phyloP scores from a whole-genome alignment of 768 basidiomycete genomes.

The Suillus placidus region DNA sequence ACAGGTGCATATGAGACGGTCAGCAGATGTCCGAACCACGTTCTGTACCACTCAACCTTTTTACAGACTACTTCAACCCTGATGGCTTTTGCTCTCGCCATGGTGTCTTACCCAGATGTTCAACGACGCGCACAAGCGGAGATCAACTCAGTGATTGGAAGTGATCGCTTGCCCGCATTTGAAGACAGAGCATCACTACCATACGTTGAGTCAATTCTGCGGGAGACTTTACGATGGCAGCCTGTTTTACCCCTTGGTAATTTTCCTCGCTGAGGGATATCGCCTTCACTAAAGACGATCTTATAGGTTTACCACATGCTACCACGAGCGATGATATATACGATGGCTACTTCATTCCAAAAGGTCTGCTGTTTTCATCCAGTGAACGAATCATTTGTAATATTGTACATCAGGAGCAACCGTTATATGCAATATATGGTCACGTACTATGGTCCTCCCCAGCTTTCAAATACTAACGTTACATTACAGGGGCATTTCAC shows the following conservation, averaged over 20 bases:
- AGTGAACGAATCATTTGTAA: background rate
- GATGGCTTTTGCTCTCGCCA: slow-evolving; percentile 10
- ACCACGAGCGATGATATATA: slow-evolving; percentile 39
- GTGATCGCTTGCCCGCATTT: background rate
- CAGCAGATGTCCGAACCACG: background rate
- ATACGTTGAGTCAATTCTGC: slow-evolving; percentile 1
- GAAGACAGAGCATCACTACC: background rate
- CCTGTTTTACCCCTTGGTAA: background rate
- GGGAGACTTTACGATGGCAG: slow-evolving; percentile 5
- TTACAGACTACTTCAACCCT: slow-evolving; percentile 15
- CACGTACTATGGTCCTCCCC: background rate
- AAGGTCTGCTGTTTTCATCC: slow-evolving; percentile 16
- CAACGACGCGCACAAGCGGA: slow-evolving; percentile 21
- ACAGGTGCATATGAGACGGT: slow-evolving; percentile 26
- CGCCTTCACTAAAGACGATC: background rate
- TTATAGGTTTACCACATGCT: slow-evolving; percentile 3
- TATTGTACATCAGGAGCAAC: background rate
- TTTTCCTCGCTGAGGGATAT: background rate
- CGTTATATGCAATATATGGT: slow-evolving; percentile 2
- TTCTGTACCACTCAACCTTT: background rate
- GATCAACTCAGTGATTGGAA: slow-evolving; percentile 13
- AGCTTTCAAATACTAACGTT: background rate
- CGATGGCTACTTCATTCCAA: slow-evolving; percentile 35
- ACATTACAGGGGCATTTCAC: slow-evolving; percentile 10
- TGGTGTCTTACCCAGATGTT: slow-evolving; percentile 15